phyloP scores from a whole-genome alignment of 306 rosid genomes.

The Rosa rugosa region DNA sequence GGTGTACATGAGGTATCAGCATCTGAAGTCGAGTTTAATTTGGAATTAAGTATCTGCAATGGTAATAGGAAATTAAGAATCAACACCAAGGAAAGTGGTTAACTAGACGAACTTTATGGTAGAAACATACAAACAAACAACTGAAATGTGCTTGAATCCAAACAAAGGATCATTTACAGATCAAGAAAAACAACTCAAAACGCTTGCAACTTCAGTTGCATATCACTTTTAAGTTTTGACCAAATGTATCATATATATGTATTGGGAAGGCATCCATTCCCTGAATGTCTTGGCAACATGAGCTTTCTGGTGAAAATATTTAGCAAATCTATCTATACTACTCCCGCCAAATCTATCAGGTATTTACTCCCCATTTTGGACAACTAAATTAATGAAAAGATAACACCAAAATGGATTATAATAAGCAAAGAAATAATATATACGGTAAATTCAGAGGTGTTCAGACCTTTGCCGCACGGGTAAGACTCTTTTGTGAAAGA shows the following conservation, averaged over 20 bases:
- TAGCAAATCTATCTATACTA: neutral
- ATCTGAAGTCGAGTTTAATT: constrained; percentile 50
- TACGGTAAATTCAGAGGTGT: constrained; percentile 12
- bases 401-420: neutral
- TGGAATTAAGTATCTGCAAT: constrained; percentile 76
- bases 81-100: constrained; percentile 22
- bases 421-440: constrained; percentile 3
- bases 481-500: constrained; percentile 77
- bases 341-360: neutral
- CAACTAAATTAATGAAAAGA: neutral
- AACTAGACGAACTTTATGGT: constrained; percentile 14
- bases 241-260: neutral
- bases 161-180: neutral
- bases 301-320: neutral
- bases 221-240: neutral
- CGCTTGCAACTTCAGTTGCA: neutral
- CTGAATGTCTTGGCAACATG: neutral
- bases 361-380: neutral
- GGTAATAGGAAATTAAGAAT: constrained; percentile 23
- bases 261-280: constrained; percentile 2
- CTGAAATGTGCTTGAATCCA: neutral
- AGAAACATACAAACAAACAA: neutral
- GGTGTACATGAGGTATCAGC: constrained; percentile 28
- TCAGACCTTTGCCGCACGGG: constrained; percentile 87
- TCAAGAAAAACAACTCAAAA: constrained; percentile 1